Evolutionary conservation across 139 green algal genomes (phyloP).

Genomic region (Mychonastes homosphaera): DNA sequence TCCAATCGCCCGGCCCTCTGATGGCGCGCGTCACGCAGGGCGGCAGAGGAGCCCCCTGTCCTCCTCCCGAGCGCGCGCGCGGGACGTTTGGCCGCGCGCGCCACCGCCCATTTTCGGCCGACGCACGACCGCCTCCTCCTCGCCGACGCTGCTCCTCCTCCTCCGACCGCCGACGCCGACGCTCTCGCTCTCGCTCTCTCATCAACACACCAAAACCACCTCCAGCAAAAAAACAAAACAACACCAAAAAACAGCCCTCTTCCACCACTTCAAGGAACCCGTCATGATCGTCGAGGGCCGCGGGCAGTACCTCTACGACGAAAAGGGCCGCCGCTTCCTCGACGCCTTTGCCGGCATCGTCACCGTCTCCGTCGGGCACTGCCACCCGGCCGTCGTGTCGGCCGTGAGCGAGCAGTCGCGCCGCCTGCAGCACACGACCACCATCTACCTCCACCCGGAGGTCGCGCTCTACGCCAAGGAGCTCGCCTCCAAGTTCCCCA

Average conservation of each 20-base stretch:
- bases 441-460: slow-evolving; percentile 77
- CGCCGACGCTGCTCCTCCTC: not conserved
- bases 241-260: slow-evolving; percentile 55
- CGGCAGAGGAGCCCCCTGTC: too few species aligned
- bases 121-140: not conserved
- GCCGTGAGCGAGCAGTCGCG: slow-evolving; percentile 49
- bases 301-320: slow-evolving; percentile 97
- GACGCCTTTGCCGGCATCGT: slow-evolving; percentile 96
- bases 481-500: slow-evolving; percentile 63
- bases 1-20: not conserved
- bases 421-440: slow-evolving; percentile 75
- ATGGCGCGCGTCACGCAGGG: too few species aligned
- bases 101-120: not conserved
- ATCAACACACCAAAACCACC: not conserved
- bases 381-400: slow-evolving; percentile 59
- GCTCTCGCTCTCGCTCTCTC: not conserved
- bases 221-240: too few species aligned
- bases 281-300: slow-evolving; percentile 92
- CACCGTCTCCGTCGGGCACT: slow-evolving; percentile 84
- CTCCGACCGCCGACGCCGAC: not conserved
- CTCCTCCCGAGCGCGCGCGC: too few species aligned
- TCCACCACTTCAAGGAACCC: slow-evolving; percentile 74
- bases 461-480: slow-evolving; percentile 69
- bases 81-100: too few species aligned
- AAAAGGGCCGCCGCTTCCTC: slow-evolving; percentile 78